Evolutionary conservation across 352 stramenopile genomes (phyloP).

Genomic region (Globisporangium paddicum): DNA sequence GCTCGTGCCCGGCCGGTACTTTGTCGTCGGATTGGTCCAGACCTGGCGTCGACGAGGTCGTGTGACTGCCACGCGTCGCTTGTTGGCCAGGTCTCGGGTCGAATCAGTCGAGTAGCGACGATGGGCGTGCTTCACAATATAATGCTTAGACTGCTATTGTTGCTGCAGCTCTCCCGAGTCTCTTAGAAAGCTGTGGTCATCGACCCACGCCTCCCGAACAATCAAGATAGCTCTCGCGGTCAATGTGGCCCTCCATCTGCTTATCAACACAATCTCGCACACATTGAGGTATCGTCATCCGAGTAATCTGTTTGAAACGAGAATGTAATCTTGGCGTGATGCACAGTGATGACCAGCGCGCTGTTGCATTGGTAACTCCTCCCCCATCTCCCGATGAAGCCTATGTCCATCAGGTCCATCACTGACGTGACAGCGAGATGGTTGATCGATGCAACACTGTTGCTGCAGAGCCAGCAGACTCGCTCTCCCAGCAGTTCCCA

Average conservation of each 20-base stretch:
- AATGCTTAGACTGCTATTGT: not conserved
- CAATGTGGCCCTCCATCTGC: not conserved
- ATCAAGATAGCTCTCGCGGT: constrained; percentile 8
- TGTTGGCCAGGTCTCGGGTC: not conserved
- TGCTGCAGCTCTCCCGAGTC: not conserved
- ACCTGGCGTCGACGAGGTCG: not conserved
- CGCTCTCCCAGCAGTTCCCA: not conserved
- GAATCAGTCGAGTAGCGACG: constrained; percentile 6
- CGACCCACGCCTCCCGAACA: too few relatives aligned
- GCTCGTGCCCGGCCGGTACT: constrained; percentile 2
- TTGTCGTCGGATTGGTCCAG: constrained; percentile 5
- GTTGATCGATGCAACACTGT: constrained; percentile 3
- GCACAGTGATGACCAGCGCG: not conserved
- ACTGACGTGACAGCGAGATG: not conserved
- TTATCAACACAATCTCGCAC: not conserved
- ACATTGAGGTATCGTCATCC: not conserved
- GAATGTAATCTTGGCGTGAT: not conserved
- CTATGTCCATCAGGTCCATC: not conserved
- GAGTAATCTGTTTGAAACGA: constrained; percentile 10
- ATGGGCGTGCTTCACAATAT: not conserved
- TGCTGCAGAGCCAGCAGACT: constrained; percentile 12
- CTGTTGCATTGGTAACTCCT: not conserved
- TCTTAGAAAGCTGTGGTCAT: too few relatives aligned
- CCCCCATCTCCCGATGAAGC: constrained; percentile 6
- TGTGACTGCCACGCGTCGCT: not conserved